These are phyloP conservation scores for Jaltomata sinuosa DNA, from an alignment of 257 asterid species.

Conservation along the genomic window DNA sequence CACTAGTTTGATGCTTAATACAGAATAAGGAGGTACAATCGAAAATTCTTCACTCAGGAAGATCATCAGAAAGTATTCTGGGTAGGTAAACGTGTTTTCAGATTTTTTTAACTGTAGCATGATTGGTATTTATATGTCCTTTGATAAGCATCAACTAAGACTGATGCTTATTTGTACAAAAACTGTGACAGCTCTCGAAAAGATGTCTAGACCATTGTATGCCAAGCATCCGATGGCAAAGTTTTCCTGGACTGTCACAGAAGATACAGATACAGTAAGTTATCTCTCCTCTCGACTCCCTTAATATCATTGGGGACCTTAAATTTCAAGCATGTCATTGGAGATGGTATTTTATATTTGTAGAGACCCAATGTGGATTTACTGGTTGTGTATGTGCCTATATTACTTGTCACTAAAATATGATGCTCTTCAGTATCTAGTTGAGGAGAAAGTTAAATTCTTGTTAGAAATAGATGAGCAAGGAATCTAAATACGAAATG, in stretches of 20 bases:
- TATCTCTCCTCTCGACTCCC: background rate
- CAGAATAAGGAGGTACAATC: constrained; percentile 86
- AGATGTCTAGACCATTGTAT: constrained; percentile 72
- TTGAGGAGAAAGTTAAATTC: background rate
- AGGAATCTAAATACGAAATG: background rate
- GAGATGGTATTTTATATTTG: background rate
- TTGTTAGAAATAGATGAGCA: background rate
- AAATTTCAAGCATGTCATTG: background rate
- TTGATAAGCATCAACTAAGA: background rate
- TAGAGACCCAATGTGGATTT: background rate
- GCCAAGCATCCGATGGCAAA: constrained; percentile 97
- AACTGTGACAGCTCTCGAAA: constrained; percentile 60
- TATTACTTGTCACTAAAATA: background rate
- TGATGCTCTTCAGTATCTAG: background rate
- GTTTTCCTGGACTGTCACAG: constrained; percentile 89
- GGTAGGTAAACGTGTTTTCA: constrained; percentile 27
- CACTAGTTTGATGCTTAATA: constrained; percentile 9
- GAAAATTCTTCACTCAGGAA: constrained; percentile 75
- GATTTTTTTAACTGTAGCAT: background rate
- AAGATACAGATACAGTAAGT: constrained; percentile 85
- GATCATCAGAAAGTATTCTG: constrained; percentile 57
- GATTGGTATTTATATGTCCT: background rate
- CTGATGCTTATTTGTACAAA: background rate
- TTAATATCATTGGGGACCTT: background rate
- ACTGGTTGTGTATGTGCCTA: background rate